Evolutionary conservation across 179 eudicot genomes (phyloP), one percentile per base, ranked within the genome.

Genomic region (Carnegiea gigantea): DNA sequence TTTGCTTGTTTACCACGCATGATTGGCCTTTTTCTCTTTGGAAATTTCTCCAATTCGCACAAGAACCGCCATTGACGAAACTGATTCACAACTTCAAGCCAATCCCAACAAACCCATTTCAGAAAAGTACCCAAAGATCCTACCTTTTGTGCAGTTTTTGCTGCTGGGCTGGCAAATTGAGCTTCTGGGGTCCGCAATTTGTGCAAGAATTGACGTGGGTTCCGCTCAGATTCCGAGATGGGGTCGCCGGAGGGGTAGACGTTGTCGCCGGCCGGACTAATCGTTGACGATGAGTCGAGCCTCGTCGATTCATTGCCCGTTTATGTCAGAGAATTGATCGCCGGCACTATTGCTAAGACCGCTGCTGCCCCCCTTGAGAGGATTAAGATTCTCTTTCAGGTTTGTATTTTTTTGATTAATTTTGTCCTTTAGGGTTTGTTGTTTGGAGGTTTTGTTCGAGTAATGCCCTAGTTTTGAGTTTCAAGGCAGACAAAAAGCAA

Each of bases 281-380:
- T 91, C 51, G 92, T 90, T 9, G 95, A 89, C 46, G 90, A 87
- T 38, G 75, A 85, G 44, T 75, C 94, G 2, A 74, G 84, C 6
- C 67, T 78, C 49, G 70, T 92, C n/a, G 95, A 95, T 92, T 78
- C 81, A 51, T 79, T 97, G 84, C 99, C 98, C 3, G 78, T 91
- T 54, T 97, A 93, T 86, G 98, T 88, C 1, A 92, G 90, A 85
- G 99, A 97, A 84, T 89, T 97, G 83, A 97, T 95, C 67, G 98
- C 98, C 44, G 99, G 99, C 1, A 98, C 92, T 74, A 80, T 97
- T 80, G 95, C 98, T 51, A 97, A 97, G 82, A 89, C 98, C 21
- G 88, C 98, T 1, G 98, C 95, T 78, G 98, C 99, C 80, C 99
- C 99, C 0, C 90, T 97, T 65, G 99, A 97, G 81, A 88, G 98